A percentile compares a stretch with the other conserved stretches of the same genome.
Evolutionary conservation across 2,329 filamentous ascomycete genomes (phyloP).

Genomic region (Colletotrichum sp.): DNA sequence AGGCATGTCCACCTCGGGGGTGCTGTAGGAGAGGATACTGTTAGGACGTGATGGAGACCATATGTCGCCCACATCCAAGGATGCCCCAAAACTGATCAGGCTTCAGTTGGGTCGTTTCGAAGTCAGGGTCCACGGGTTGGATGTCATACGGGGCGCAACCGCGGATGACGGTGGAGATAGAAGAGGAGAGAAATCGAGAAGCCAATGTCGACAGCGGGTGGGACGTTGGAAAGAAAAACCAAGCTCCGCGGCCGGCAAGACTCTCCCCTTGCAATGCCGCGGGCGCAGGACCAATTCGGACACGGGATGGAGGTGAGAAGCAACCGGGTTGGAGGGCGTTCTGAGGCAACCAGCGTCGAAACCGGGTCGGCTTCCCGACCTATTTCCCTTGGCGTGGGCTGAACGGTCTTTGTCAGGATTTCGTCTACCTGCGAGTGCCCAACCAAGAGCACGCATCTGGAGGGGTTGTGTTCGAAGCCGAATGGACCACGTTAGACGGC

Average conservation of each 20-base stretch:
- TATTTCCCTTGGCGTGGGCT: slow-evolving; percentile 5
- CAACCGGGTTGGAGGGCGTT: slow-evolving; percentile 6
- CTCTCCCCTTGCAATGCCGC: neutral
- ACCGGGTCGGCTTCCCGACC: slow-evolving; percentile 13
- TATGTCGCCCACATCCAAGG: slow-evolving; percentile 31
- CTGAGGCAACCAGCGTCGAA: slow-evolving; percentile 12
- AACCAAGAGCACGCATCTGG: neutral
- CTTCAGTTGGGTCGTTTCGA: slow-evolving; percentile 36
- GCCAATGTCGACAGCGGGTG: neutral
- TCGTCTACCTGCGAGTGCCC: neutral
- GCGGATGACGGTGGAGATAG: neutral
- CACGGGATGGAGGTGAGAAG: slow-evolving; percentile 5
- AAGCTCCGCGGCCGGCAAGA: neutral
- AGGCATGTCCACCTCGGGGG: slow-evolving; percentile 45
- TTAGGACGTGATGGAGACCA: slow-evolving; percentile 53
- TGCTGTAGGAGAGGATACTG: slow-evolving; percentile 51
- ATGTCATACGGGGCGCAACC: neutral
- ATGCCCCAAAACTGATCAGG: slow-evolving; percentile 30
- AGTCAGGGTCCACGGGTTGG: slow-evolving; percentile 26
- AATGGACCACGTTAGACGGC: slow-evolving; percentile 13
- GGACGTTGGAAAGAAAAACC: neutral
- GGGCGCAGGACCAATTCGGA: neutral
- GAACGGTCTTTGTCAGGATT: neutral
- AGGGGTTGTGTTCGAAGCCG: slow-evolving; percentile 2
- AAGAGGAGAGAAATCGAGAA: neutral